Conservation (phyloP, 2,329 filamentous ascomycete genomes). For the Neocatenulostroma microsporum region DNA sequence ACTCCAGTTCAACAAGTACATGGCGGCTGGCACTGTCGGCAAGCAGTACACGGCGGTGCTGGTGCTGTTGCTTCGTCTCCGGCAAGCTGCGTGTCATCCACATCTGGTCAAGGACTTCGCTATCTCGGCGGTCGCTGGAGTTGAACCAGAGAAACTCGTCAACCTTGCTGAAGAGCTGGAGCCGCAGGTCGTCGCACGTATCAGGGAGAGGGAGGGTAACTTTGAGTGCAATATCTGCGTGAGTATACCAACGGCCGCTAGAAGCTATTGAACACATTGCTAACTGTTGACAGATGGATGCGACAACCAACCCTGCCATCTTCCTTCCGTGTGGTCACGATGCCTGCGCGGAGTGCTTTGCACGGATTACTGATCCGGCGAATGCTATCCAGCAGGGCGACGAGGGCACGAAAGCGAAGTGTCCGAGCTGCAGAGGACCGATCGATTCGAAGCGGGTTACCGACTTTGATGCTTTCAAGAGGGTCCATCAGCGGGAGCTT, state of each 20-base stretch:
- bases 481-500: conserved; percentile 57
- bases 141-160: conserved; percentile 50
- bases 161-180: conserved; percentile 56
- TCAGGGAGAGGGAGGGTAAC: conserved; percentile 49
- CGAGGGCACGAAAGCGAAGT: conserved; percentile 53
- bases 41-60: conserved; percentile 73
- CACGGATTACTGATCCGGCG: conserved; percentile 57
- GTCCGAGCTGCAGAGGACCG: conserved; percentile 65
- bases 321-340: conserved; percentile 79
- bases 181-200: conserved; percentile 55
- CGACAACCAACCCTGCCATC: conserved; percentile 64
- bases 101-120: conserved; percentile 62
- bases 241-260: no score
- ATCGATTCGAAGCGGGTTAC: conserved; percentile 64
- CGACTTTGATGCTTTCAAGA: conserved; percentile 65
- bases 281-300: no score
- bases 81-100: conserved; percentile 73
- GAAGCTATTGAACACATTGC: no score
- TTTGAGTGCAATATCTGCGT: conserved; percentile 80
- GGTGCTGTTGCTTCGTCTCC: conserved; percentile 69
- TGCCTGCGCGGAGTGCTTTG: conserved; percentile 69
- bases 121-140: conserved; percentile 41
- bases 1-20: conserved; percentile 67
- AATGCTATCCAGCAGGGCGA: conserved; percentile 52
- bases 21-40: conserved; percentile 59